Conservation (phyloP, 129 eudicot genomes). For the Deinandra increscens region DNA sequence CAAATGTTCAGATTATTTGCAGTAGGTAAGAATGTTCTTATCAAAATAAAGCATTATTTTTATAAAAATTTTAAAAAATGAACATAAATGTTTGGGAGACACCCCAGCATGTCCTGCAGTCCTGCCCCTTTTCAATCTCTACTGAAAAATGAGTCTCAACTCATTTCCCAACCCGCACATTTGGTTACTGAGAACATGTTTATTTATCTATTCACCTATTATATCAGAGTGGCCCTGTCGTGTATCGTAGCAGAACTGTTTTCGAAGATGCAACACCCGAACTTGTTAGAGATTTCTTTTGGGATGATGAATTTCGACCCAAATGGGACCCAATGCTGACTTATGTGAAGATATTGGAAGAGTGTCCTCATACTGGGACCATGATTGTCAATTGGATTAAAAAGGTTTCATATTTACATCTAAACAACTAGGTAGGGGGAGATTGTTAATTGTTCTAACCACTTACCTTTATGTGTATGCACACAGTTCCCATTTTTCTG, state of each 20-base stretch:
- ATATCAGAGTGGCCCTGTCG: conserved; percentile 66
- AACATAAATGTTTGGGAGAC: not conserved
- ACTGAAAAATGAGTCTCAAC: not conserved
- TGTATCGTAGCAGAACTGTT: conserved; percentile 81
- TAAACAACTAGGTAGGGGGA: not conserved
- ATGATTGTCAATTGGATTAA: conserved; percentile 88
- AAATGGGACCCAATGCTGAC: conserved; percentile 99
- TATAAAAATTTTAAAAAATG: not conserved
- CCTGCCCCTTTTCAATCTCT: not conserved
- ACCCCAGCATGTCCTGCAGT: not conserved
- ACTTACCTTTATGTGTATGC: conserved; percentile 14
- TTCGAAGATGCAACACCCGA: conserved; percentile 96
- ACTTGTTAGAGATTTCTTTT: conserved; percentile 90
- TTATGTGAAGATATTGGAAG: conserved; percentile 79
- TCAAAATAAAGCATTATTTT: not conserved
- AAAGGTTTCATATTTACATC: conserved; percentile 54
- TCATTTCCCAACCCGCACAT: not conserved
- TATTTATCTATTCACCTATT: conserved; percentile 10
- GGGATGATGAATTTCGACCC: conserved; percentile 95
- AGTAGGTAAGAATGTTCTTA: not conserved
- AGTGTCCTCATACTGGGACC: conserved; percentile 70
- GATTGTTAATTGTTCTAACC: conserved; percentile 1
- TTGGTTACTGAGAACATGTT: conserved; percentile 1
- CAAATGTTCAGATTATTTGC: not conserved
- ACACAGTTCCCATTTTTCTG: conserved; percentile 97